Base-by-base conservation (phyloP, 768 basidiomycete genomes). In the Mycena pura region DNA sequence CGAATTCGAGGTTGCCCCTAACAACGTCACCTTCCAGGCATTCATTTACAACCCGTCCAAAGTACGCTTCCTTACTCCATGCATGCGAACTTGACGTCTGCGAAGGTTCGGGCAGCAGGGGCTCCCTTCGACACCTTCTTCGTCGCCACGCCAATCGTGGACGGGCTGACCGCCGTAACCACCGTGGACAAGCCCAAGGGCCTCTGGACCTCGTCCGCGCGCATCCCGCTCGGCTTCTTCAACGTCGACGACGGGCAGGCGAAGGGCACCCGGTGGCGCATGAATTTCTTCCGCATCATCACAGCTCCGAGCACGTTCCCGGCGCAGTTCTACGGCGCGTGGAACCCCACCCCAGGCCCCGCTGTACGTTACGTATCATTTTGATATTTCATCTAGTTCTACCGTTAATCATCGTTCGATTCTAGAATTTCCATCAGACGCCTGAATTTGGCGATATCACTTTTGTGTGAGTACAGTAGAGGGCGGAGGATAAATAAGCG, bases 281-380 rank as follows among this genome's bases (percentile, higher is more conserved):
- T 64, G 62, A 64, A 64, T 29, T 64, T 59, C 19, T 64, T 64
- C 62, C 62, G 62, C 47, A 64, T 64, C 28, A 50, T 64, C 46
- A 64, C 62, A 19, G 27, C 29, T 7, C 51, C 46, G 9, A 29
- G 25, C 11, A 64, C 57, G 17, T 64, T 64, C 62, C 62, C 62
- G 1, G 62, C 11, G 7, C 62, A 64, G 46, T 64, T 58, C 47
- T 59, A 59, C 40, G 62, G 62, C 57, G 62, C 62, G 41, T 64
- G 62, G 62, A 64, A 28, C 57, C 62, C 21, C 5, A 27, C 43
- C 13, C 43, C 38, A n/a, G 38, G 38, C 43, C 43, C 43, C 6
- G 43, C 21, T 44, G 43, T 44, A 11, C 13, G 22, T 44, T 44
- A 11, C 13, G 22, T 44, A 10, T 44, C 25, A 39, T 39, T n/a